Evolutionary conservation across 2,329 filamentous ascomycete genomes (phyloP).

Genomic region (Magnaporthiopsis rhizophila): DNA sequence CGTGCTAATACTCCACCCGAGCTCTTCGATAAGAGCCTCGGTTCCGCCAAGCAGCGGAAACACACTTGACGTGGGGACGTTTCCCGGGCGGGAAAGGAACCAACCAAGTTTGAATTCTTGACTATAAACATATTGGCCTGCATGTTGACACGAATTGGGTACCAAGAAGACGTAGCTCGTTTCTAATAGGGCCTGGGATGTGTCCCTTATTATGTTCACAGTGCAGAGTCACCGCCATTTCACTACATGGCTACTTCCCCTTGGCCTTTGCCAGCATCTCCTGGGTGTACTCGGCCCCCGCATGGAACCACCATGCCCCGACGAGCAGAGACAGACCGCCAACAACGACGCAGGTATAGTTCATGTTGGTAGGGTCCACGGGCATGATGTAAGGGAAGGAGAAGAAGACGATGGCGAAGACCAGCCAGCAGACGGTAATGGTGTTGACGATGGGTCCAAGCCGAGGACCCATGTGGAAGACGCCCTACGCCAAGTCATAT

Average conservation of each 20-base stretch:
- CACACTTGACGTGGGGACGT: no score
- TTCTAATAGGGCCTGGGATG: no score
- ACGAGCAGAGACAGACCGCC: background rate
- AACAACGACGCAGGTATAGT: constrained; percentile 35
- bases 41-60: no score
- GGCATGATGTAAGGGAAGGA: constrained; percentile 29
- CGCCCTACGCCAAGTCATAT: constrained; percentile 15
- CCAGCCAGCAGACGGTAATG: constrained; percentile 28
- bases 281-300: constrained; percentile 1
- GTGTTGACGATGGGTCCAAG: constrained; percentile 27
- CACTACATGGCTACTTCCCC: background rate
- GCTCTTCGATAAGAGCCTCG: no score
- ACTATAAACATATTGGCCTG: no score
- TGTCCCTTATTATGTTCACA: no score
- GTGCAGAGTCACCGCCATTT: no score
- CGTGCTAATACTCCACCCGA: no score
- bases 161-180: no score
- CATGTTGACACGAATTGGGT: no score
- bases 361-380: constrained; percentile 19
- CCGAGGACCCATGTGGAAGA: constrained; percentile 26
- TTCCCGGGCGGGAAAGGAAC: no score
- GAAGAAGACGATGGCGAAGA: constrained; percentile 35
- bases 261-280: constrained; percentile 5
- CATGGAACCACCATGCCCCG: constrained; percentile 1
- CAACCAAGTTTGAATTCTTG: no score